Evolutionary conservation across 164 flowering plant genomes (phyloP).

Genomic region (Chimonanthus salicifolius): DNA sequence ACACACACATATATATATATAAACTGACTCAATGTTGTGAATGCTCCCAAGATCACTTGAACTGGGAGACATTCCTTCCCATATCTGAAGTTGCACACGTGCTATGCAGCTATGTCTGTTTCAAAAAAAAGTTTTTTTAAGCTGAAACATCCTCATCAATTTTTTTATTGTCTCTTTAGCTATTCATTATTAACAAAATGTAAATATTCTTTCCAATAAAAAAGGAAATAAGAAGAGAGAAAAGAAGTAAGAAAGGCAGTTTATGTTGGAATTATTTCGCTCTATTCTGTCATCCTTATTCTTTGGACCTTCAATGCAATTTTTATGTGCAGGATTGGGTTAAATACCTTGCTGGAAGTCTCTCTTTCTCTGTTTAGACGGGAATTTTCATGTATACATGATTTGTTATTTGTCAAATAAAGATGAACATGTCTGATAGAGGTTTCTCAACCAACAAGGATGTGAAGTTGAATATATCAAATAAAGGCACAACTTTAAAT

Average conservation of each 20-base stretch:
- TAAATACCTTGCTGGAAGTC: conserved; percentile 20
- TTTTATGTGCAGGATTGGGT: conserved; percentile 64
- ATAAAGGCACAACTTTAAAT: conserved; percentile 56
- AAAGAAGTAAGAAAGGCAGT: too few relatives aligned
- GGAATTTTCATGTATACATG: conserved; percentile 13
- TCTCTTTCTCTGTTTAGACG: conserved; percentile 1
- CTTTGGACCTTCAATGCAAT: background rate
- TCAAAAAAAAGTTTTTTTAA: background rate
- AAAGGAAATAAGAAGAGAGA: too few relatives aligned
- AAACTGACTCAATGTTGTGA: too few relatives aligned
- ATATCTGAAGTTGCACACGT: background rate
- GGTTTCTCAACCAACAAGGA: conserved; percentile 31
- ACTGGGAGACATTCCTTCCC: background rate
- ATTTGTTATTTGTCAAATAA: conserved; percentile 19
- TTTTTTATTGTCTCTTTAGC: background rate
- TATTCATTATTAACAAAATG: background rate
- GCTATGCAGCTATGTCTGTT: background rate
- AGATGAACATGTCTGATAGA: conserved; percentile 72
- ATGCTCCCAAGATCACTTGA: too few relatives aligned
- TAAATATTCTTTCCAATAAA: background rate
- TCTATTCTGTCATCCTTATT: background rate
- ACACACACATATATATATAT: too few relatives aligned
- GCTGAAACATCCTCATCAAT: background rate
- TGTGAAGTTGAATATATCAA: conserved; percentile 29
- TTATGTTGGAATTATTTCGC: background rate